Conservation (phyloP, 805 yeast genomes). For the Ogataea chonburiensis region DNA sequence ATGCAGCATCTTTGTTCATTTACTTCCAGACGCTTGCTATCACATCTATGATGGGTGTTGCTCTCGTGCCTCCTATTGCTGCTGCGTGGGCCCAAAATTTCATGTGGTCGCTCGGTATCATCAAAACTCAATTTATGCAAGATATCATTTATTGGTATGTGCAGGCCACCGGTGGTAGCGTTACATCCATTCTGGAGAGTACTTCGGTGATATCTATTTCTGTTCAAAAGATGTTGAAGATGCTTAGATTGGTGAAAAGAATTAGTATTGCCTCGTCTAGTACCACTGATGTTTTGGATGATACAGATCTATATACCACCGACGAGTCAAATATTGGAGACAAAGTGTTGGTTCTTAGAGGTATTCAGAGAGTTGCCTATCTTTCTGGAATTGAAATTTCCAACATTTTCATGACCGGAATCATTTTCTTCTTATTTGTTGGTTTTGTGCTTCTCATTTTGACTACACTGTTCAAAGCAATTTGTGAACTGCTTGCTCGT, state of each 20-base stretch:
- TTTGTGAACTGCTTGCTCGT: constrained; percentile 60
- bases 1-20: constrained; percentile 85
- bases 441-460: constrained; percentile 58
- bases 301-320: constrained; percentile 58
- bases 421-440: constrained; percentile 78
- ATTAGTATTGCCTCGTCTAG: constrained; percentile 41
- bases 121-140: constrained; percentile 75
- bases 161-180: constrained; percentile 88
- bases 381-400: constrained; percentile 84
- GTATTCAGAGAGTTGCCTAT: constrained; percentile 88
- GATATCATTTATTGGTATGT: constrained; percentile 88
- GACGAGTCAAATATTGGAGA: constrained; percentile 64
- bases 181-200: constrained; percentile 72
- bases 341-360: constrained; percentile 79
- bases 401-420: constrained; percentile 80
- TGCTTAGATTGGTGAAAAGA: constrained; percentile 34
- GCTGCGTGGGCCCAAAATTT: constrained; percentile 98
- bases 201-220: constrained; percentile 69
- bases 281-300: constrained; percentile 44
- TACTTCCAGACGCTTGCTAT: constrained; percentile 93
- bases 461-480: constrained; percentile 64
- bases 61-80: constrained; percentile 91
- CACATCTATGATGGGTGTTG: constrained; percentile 93
- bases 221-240: constrained; percentile 57
- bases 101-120: constrained; percentile 94